Evolutionary conservation across 192 early-diverging fungal genomes (phyloP), one percentile per base, ranked within the genome.

Genomic region (Linnemannia schmuckeri): DNA sequence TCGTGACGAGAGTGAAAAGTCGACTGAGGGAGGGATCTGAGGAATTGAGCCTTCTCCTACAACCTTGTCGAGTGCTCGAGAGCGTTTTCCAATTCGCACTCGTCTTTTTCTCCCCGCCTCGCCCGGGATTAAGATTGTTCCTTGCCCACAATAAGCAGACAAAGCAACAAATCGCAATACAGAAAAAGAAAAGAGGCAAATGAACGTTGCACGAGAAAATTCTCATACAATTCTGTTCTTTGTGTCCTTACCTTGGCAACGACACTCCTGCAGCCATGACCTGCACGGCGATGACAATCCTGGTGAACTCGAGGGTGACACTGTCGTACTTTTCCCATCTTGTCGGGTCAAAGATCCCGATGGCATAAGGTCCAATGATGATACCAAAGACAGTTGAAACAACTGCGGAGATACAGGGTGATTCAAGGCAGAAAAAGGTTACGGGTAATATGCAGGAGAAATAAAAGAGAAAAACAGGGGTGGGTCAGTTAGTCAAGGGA

Each of bases 331-430:
- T 76, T 49, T 82, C 70, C 94, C 94, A 94, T 0, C 78, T 77
- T 17, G 77, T 69, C 6, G 97, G 96, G 82, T 97, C 88, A 70
- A 98, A 86, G 80, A 95, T 90, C 57, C 94, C 93, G 42, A 94
- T 85, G 18, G 88, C 95, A 35, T 92, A 79, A 0, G 96, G 96
- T 38, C 97, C 97, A 74, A 97, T 87, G n/a, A 96, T 88, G 30
- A 99, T 96, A 6, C 98, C 98, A 71, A 96, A 91, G 18, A 95
- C 82, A 30, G 94, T 95, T 12, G 98, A 94, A 0, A 99, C 94
- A 44, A 99, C 93, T 94, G 76, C 47, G 78, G 49, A 49, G 37
- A 57, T 49, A 15, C 18, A 20, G 47, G 46, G 72, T 12, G 75
- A 76, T 63, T 52, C 22, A 35, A 18, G 35, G n/a, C 1, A 38